Evolutionary conservation across 768 basidiomycete species (phyloP), one percentile per base, ranked within the genome.

Genomic region (Galerina marginata): DNA sequence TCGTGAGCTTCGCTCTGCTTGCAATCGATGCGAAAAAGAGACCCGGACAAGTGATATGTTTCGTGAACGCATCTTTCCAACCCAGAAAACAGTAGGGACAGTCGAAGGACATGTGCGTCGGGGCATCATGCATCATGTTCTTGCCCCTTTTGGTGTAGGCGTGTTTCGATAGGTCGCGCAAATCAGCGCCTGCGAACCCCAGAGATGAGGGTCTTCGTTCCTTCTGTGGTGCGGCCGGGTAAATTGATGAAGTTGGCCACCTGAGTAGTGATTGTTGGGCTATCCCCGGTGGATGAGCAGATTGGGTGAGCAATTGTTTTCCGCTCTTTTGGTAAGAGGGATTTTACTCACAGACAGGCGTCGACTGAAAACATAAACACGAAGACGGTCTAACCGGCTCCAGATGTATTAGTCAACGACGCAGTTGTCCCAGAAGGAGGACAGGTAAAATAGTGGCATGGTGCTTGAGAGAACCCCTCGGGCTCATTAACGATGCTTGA

Each of bases 231-330:
- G 64, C 52, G 47, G 38, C 46, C 42, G 56, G 56, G 50, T 58
- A 53, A 38, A 45, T 29, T 12, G 43, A 48, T 40, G 14, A 53
- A 38, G 66, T 69, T n/a, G 80, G 78, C 20, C 74, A 77, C 2
- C 65, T 67, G 15, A 78, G 77, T 20, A 76, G 67, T 6, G 77
- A 80, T 9, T 65, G 68, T 46, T 72, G 68, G 53, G 66, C 61
- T 36, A 61, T 71, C 15, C 69, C 67, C 16, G 71, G 67, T 11
- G 71, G 62, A 7, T 71, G 60, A 6, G 67, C n/a, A 14, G 54
- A 53, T 61, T 65, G 54, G 20, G 70, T 60, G 9, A 71, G 66
- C 1, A 74, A 67, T 50, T 79, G 20, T 20, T 20, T 20, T 20
- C 20, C 20, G 20, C 2, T 20, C 20, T 20, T 20, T 20, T 20